These are phyloP conservation scores for Penicillium angulare DNA, from an alignment of 495 filamentous ascomycete species.

Conservation along the genomic window DNA sequence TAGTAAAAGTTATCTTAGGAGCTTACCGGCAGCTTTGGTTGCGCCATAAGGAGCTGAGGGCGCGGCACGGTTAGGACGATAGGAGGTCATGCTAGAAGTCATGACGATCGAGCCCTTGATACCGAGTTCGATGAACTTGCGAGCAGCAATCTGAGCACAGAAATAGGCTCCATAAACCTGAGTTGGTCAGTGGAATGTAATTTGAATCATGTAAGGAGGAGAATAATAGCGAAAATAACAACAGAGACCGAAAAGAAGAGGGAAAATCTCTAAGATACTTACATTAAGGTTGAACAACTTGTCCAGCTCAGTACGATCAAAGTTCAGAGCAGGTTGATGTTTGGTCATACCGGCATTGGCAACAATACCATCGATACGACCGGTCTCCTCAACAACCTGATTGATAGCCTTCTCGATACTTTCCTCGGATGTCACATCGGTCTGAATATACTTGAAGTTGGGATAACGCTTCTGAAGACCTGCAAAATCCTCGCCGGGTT, in stretches of 20 bases:
- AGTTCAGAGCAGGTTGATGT: slow-evolving; percentile 43
- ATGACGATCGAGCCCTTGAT: slow-evolving; percentile 43
- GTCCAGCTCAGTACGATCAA: slow-evolving; percentile 36
- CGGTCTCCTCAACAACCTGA: slow-evolving; percentile 32
- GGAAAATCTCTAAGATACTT: not conserved
- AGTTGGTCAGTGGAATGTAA: not conserved
- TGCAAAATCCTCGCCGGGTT: slow-evolving; percentile 38
- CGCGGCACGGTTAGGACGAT: slow-evolving; percentile 38
- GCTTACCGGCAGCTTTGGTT: slow-evolving; percentile 31
- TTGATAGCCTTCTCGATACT: slow-evolving; percentile 39
- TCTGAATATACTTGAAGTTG: slow-evolving; percentile 39
- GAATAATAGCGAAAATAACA: too few species aligned
- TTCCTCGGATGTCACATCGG: slow-evolving; percentile 40
- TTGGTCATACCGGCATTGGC: slow-evolving; percentile 47
- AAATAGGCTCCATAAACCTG: slow-evolving; percentile 39
- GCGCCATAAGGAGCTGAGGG: slow-evolving; percentile 31
- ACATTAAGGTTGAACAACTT: slow-evolving; percentile 45
- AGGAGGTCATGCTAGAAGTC: slow-evolving; percentile 45
- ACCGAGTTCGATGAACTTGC: slow-evolving; percentile 40
- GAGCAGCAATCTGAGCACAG: slow-evolving; percentile 36
- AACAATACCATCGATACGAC: slow-evolving; percentile 35
- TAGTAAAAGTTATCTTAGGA: not conserved
- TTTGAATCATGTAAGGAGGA: too few species aligned
- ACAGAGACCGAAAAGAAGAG: too few species aligned
- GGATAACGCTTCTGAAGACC: slow-evolving; percentile 29